Evolutionary conservation across 495 filamentous ascomycete species (phyloP).

Genomic region (Beverwykella pulmonaria): DNA sequence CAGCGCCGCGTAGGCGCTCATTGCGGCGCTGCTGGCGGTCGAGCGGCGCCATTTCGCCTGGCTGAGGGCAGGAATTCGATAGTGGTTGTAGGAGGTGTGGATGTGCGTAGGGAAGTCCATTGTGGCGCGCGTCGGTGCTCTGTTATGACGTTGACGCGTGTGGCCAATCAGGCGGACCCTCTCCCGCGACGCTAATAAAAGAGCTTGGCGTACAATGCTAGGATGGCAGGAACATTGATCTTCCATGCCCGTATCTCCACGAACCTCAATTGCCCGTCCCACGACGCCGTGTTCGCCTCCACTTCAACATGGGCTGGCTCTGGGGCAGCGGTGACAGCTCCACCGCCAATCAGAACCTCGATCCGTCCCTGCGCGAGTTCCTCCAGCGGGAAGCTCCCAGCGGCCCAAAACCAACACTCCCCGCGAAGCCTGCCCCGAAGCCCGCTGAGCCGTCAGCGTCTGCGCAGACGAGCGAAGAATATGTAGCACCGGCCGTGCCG

Average conservation of each 20-base stretch:
- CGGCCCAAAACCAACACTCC: slow-evolving; percentile 14
- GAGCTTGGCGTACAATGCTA: neutral
- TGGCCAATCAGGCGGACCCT: too few relatives aligned
- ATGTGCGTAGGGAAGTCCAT: neutral
- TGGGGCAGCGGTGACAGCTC: slow-evolving; percentile 21
- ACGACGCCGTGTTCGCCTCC: neutral
- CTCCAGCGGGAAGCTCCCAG: slow-evolving; percentile 25
- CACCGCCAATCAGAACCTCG: slow-evolving; percentile 26
- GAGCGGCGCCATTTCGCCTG: neutral
- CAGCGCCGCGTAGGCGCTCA: slow-evolving; percentile 35
- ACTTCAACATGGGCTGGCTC: slow-evolving; percentile 32
- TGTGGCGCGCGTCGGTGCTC: slow-evolving; percentile 2
- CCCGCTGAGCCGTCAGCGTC: slow-evolving; percentile 8
- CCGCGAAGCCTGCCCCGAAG: slow-evolving; percentile 13
- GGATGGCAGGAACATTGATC: neutral
- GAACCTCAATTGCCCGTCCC: neutral
- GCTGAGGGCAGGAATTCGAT: neutral
- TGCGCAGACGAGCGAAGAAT: slow-evolving; percentile 2
- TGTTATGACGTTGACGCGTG: neutral
- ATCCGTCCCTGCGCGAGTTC: slow-evolving; percentile 31
- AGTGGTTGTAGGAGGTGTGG: neutral
- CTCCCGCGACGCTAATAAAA: neutral
- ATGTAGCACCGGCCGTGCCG: slow-evolving; percentile 42
- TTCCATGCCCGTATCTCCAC: neutral
- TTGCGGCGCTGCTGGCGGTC: slow-evolving; percentile 23